Evolutionary conservation across 345 rosid species (phyloP), one percentile per base, ranked within the genome.

Genomic region (Leavenworthia alabamica): DNA sequence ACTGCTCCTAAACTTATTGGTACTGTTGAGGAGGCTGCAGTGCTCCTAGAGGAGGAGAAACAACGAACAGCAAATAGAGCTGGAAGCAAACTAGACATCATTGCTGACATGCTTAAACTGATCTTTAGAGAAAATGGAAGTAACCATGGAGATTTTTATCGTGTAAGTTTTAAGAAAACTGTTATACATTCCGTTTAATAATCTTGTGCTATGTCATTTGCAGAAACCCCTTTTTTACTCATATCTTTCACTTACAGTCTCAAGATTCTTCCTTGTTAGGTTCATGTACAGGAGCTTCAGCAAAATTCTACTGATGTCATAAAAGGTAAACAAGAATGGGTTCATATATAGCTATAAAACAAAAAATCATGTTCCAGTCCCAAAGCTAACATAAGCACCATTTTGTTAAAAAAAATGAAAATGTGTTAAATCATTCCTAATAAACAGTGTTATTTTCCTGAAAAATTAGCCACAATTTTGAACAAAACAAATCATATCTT

Each of bases 241-340:
- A 9, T 54, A 27, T 27, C 44, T 29, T 45, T 36, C 47, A 56
- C 19, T 22, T 40, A 50, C 49, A 27, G 49, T 62, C 50, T 37
- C 37, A 24, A 37, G 14, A 26, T 56, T 57, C 24, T 14, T 51
- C 60, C n/a, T 57, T 67, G 54, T 68, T 66, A 93, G 99, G 85
- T 93, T 74, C 99, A 93, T 78, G 83, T 93, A 53, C 90, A 78
- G 72, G 96, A 93, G 74, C 62, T 60, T 65, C 91, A 81, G 60
- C 76, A 66, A 16, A 78, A 68, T 68, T 66, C 85, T 70, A 54
- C 74, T 17, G 88, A 86, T 73, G 48, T 62, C 50, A 50, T 78
- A 11, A 83, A 77, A 85, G 99, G 97, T 93, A 65, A 65, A 46
- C 51, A 36, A n/a, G 22, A 45, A 40, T 37, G 50, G 6, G 28